A percentile compares a stretch with the other conserved stretches of the same genome.
Evolutionary conservation across 371 early-diverging fungal genomes (phyloP).

Genomic region (Apophysomyces sp.): DNA sequence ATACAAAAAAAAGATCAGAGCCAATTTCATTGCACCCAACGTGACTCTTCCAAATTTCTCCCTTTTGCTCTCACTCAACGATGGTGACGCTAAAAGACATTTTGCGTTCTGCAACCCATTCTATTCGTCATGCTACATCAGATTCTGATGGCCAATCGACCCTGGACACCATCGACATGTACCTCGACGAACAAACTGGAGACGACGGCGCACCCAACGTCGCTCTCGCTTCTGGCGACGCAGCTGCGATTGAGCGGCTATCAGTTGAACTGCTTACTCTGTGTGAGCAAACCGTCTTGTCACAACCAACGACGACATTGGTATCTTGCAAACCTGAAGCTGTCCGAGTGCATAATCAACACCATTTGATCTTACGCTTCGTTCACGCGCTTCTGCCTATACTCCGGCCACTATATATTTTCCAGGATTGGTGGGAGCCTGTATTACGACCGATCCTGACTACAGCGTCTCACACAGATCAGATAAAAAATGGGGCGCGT

Average conservation of each 20-base stretch:
- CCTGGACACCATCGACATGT: constrained; percentile 37
- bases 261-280: constrained; percentile 32
- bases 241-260: constrained; percentile 33
- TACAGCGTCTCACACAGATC: constrained; percentile 31
- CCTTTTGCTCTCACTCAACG: background rate
- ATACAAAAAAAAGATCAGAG: background rate
- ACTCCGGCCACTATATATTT: constrained; percentile 28
- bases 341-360: constrained; percentile 27
- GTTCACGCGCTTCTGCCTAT: constrained; percentile 36
- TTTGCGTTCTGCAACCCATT: constrained; percentile 29
- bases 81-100: constrained; percentile 51
- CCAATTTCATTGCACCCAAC: background rate
- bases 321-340: constrained; percentile 29
- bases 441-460: constrained; percentile 34
- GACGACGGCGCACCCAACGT: constrained; percentile 1
- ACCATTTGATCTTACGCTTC: constrained; percentile 34
- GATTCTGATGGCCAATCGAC: constrained; percentile 38
- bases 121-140: constrained; percentile 27
- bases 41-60: background rate
- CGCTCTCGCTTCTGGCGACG: constrained; percentile 12
- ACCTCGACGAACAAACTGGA: constrained; percentile 35
- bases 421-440: constrained; percentile 33
- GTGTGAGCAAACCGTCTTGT: constrained; percentile 17
- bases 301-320: constrained; percentile 9
- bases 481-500: constrained; percentile 33